These are phyloP conservation scores for Aphanomyces astaci DNA, from an alignment of 352 stramenopile genomes.

Conservation along the genomic window DNA sequence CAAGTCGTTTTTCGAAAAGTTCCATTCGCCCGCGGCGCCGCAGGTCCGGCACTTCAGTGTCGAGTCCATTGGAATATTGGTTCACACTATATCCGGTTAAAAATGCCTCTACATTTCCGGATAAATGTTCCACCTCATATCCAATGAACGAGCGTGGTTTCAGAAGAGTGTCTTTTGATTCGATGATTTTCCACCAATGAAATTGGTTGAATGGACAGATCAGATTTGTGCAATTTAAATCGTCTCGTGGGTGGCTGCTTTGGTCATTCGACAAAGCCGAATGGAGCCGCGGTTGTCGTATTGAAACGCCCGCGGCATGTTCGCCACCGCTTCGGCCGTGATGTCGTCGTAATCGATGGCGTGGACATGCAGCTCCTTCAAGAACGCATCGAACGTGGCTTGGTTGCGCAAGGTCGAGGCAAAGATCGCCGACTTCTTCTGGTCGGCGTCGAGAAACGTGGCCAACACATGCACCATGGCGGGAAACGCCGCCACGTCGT, in stretches of 20 bases:
- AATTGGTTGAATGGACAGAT: not conserved
- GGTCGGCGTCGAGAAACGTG: slow-evolving; percentile 35
- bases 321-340: slow-evolving; percentile 42
- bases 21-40: slow-evolving; percentile 57
- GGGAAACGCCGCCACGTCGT: slow-evolving; percentile 59
- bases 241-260: not conserved
- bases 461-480: slow-evolving; percentile 48
- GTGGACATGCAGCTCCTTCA: slow-evolving; percentile 45
- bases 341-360: slow-evolving; percentile 61
- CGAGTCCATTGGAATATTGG: not conserved
- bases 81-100: not conserved
- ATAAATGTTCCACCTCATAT: not conserved
- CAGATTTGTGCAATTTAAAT: not conserved
- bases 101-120: not conserved
- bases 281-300: slow-evolving; percentile 68
- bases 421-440: slow-evolving; percentile 40
- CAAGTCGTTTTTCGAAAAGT: slow-evolving; percentile 81
- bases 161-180: not conserved
- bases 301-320: slow-evolving; percentile 31
- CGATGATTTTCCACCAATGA: not conserved
- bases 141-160: not conserved
- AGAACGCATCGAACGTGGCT: slow-evolving; percentile 63
- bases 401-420: slow-evolving; percentile 69
- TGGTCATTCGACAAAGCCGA: slow-evolving; percentile 45
- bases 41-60: slow-evolving; percentile 46